Percentiles rank a stretch among this genome's conserved stretches.
Evolutionary conservation across 345 rosid genomes (phyloP).

Genomic region (Aethionema arabicum): DNA sequence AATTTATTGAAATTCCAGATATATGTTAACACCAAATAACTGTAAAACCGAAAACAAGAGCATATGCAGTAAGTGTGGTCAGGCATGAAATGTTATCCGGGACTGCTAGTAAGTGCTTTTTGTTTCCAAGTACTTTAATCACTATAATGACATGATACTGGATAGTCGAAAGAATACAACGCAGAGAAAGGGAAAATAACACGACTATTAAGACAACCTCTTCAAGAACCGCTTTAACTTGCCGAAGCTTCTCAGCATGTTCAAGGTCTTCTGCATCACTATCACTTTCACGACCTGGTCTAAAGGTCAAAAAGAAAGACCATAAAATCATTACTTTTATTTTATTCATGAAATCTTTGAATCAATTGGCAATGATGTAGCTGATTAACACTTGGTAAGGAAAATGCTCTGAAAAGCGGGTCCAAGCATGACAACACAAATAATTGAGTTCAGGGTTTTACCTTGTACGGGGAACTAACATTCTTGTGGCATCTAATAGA

Average conservation of each 20-base stretch:
- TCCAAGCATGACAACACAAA: constrained; percentile 7
- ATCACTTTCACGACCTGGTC: constrained; percentile 93
- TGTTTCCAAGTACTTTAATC: background rate
- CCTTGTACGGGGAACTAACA: constrained; percentile 96
- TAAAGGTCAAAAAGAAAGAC: constrained; percentile 24
- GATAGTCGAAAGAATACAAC: constrained; percentile 11
- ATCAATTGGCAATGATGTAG: constrained; percentile 4
- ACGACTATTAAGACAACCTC: constrained; percentile 54
- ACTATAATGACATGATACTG: constrained; percentile 1
- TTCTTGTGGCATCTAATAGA: constrained; percentile 95
- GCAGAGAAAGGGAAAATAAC: constrained; percentile 15
- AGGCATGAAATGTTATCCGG: constrained; percentile 1
- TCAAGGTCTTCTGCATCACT: constrained; percentile 98
- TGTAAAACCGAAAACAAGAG: background rate
- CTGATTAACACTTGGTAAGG: constrained; percentile 3
- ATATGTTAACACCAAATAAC: constrained; percentile 4
- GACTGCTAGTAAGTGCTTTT: background rate
- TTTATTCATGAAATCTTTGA: background rate
- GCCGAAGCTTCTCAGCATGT: constrained; percentile 99
- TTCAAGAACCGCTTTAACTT: constrained; percentile 98
- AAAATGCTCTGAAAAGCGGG: constrained; percentile 2
- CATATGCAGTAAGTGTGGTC: constrained; percentile 5
- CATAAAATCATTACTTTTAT: constrained; percentile 4
- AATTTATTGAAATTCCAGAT: constrained; percentile 1
- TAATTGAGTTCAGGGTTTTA: constrained; percentile 30